phyloP scores from a whole-genome alignment of 345 rosid genomes.

The Arabis hirsuta region DNA sequence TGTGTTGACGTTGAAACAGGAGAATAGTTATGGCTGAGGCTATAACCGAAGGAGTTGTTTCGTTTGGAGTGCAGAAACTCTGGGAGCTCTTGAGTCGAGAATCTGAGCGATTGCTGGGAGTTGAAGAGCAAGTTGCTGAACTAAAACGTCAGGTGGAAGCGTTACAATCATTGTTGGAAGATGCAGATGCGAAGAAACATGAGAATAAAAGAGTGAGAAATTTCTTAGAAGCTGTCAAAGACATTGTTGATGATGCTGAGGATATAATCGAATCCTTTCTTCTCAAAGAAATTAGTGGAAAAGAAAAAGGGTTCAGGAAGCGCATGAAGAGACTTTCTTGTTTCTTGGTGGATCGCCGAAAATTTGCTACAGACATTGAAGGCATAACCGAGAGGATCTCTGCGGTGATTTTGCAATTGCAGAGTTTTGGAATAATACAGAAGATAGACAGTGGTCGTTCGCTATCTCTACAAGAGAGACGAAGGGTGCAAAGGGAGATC shows the following conservation, averaged over 20 bases:
- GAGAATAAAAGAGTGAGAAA: constrained; percentile 26
- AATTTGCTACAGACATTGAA: not conserved
- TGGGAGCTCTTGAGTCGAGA: not conserved
- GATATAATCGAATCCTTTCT: constrained; percentile 37
- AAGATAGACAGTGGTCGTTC: not conserved
- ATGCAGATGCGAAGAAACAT: constrained; percentile 36
- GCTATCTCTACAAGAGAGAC: not conserved
- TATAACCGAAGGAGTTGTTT: not conserved
- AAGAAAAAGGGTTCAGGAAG: not conserved
- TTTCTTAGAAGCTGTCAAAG: constrained; percentile 1
- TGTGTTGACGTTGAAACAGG: not conserved
- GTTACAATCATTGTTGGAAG: constrained; percentile 40
- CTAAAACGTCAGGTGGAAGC: constrained; percentile 24
- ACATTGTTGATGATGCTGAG: constrained; percentile 38
- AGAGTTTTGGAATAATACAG: constrained; percentile 31
- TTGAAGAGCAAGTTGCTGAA: constrained; percentile 10
- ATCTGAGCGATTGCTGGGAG: constrained; percentile 7
- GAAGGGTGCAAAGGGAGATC: not conserved
- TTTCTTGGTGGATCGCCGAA: not conserved
- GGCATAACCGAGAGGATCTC: constrained; percentile 37
- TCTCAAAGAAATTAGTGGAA: not conserved
- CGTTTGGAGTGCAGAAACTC: not conserved
- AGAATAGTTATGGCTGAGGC: not conserved
- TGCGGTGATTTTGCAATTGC: constrained; percentile 35
- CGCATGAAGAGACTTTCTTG: not conserved